phyloP scores from a whole-genome alignment of 1,139 yeast genomes.

The Yarrowia galli region DNA sequence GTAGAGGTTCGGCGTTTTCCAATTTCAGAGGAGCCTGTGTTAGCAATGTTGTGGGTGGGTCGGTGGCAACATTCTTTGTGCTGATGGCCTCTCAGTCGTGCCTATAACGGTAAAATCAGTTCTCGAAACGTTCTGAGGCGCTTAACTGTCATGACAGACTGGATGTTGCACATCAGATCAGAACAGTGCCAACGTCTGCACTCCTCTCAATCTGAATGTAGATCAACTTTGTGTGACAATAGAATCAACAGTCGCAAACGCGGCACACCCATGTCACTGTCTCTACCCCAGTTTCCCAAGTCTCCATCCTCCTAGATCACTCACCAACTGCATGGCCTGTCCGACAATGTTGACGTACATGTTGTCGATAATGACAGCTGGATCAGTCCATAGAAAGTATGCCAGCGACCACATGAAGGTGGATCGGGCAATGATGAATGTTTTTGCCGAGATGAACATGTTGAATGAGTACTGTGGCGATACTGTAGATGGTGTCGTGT shows the following conservation, averaged over 20 bases:
- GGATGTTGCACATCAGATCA: too few relatives aligned
- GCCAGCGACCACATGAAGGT: conserved; percentile 56
- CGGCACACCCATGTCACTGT: not conserved
- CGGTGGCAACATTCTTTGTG: too few relatives aligned
- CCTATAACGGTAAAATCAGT: too few relatives aligned
- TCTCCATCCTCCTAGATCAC: not conserved
- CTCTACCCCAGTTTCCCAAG: not conserved
- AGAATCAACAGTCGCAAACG: too few relatives aligned
- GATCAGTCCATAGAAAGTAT: conserved; percentile 53
- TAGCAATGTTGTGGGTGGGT: not conserved
- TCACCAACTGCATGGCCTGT: conserved; percentile 57
- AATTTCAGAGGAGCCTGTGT: conserved; percentile 51
- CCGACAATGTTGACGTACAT: conserved; percentile 62
- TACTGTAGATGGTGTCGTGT: not conserved
- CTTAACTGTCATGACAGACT: too few relatives aligned
- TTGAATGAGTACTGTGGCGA: conserved; percentile 41
- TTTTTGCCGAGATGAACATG: conserved; percentile 46
- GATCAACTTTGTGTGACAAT: too few relatives aligned
- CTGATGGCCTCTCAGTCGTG: too few relatives aligned
- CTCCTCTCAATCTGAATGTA: too few relatives aligned
- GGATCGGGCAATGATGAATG: conserved; percentile 51
- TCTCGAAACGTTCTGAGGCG: too few relatives aligned
- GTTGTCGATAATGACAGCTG: conserved; percentile 51
- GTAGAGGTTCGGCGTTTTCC: conserved; percentile 53
- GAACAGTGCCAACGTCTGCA: too few relatives aligned